Percentiles rank a stretch among this genome's conserved stretches.
These are phyloP conservation scores for Ophiobolus disseminans DNA, from an alignment of 2,329 filamentous ascomycete genomes.

Conservation along the genomic window DNA sequence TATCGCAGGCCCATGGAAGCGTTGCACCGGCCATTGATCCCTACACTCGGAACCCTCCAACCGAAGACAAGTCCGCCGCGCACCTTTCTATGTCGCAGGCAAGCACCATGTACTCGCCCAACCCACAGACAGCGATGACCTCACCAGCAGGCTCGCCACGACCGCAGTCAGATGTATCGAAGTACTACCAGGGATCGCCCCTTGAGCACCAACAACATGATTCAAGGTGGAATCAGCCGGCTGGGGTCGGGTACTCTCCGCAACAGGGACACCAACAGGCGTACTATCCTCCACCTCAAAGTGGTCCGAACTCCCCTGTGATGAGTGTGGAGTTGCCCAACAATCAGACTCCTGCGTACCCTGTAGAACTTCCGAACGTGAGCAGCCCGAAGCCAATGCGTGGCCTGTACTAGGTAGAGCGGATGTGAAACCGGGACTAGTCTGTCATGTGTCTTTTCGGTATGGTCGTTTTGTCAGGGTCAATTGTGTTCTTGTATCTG, in stretches of 20 bases:
- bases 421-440: no score
- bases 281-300: slow-evolving; percentile 10
- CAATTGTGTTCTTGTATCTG: no score
- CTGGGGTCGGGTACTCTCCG: neutral
- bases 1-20: neutral
- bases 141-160: slow-evolving; percentile 16
- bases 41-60: neutral
- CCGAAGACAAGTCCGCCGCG: slow-evolving; percentile 3
- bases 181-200: slow-evolving; percentile 1
- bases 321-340: slow-evolving; percentile 10
- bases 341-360: neutral
- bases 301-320: neutral
- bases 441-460: no score
- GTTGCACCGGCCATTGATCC: neutral
- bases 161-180: slow-evolving; percentile 4
- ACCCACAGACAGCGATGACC: slow-evolving; percentile 14
- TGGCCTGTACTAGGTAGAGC: neutral
- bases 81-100: slow-evolving; percentile 8
- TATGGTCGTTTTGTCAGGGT: no score
- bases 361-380: slow-evolving; percentile 7
- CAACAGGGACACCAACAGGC: slow-evolving; percentile 3
- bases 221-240: neutral
- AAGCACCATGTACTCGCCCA: slow-evolving; percentile 15
- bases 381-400: slow-evolving; percentile 2
- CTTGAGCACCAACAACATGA: slow-evolving; percentile 3